These are phyloP conservation scores for Gautieria morchelliformis DNA, from an alignment of 768 basidiomycete species.

Conservation along the genomic window DNA sequence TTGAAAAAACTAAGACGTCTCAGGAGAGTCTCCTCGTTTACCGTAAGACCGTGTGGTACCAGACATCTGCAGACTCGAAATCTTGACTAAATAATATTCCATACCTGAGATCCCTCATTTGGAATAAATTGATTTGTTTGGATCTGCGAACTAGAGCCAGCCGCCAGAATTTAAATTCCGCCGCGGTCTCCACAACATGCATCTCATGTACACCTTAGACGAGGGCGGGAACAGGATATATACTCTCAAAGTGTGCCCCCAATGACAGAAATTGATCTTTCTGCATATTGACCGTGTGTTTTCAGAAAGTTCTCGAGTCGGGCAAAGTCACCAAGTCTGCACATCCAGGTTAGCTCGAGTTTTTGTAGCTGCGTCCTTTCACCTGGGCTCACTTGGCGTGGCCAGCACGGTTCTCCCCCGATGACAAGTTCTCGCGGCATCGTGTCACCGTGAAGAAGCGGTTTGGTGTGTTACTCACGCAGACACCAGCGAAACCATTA, in stretches of 20 bases:
- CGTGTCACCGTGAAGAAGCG: conserved; percentile 96
- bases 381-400: neutral
- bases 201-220: conserved; percentile 92
- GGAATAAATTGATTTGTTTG: too few species aligned
- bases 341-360: conserved; percentile 64
- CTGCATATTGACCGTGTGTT: neutral
- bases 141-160: too few species aligned
- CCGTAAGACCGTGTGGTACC: too few species aligned
- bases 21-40: too few species aligned
- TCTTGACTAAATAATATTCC: too few species aligned
- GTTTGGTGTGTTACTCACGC: conserved; percentile 80
- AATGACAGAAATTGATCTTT: neutral
- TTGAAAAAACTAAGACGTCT: too few species aligned
- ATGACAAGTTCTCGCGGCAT: conserved; percentile 98
- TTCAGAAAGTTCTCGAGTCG: conserved; percentile 72
- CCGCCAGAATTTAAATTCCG: too few species aligned
- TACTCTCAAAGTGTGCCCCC: conserved; percentile 73
- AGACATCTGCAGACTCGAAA: too few species aligned
- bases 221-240: conserved; percentile 74
- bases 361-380: neutral
- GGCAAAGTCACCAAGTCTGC: conserved; percentile 91
- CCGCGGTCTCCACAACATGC: conserved; percentile 63
- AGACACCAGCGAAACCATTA: conserved; percentile 82
- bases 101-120: too few species aligned
- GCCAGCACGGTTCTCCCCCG: conserved; percentile 93